phyloP scores from a whole-genome alignment of 2,329 filamentous ascomycete genomes.

The Fusarium sp. region DNA sequence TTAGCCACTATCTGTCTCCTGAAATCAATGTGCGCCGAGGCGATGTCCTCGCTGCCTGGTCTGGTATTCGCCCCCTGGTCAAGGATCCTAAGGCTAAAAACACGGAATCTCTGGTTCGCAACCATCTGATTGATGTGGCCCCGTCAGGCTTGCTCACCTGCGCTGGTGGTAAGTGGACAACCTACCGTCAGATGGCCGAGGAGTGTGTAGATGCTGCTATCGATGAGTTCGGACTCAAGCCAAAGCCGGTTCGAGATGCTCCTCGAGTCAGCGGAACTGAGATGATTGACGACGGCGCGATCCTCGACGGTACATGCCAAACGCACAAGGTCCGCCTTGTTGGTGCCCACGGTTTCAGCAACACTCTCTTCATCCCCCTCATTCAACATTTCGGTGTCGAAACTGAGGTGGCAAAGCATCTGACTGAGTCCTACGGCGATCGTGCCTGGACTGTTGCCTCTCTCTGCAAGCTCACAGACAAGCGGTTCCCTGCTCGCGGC shows the following conservation, averaged over 20 bases:
- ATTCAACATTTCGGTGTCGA: slow-evolving; percentile 95
- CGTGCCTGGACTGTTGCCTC: slow-evolving; percentile 91
- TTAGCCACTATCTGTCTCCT: slow-evolving; percentile 83
- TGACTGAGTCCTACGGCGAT: slow-evolving; percentile 90
- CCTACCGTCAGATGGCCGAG: slow-evolving; percentile 93
- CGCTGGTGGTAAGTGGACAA: slow-evolving; percentile 93
- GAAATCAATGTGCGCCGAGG: slow-evolving; percentile 87
- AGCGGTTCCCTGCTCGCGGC: slow-evolving; percentile 85
- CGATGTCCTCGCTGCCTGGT: slow-evolving; percentile 92
- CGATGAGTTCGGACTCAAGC: slow-evolving; percentile 72
- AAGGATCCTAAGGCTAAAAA: slow-evolving; percentile 88
- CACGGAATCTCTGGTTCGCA: slow-evolving; percentile 88
- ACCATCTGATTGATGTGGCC: slow-evolving; percentile 86
- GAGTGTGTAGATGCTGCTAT: slow-evolving; percentile 88
- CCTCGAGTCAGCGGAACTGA: slow-evolving; percentile 78
- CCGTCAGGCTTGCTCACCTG: slow-evolving; percentile 84
- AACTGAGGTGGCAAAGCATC: slow-evolving; percentile 90
- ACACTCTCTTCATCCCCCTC: slow-evolving; percentile 91
- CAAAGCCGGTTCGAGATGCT: slow-evolving; percentile 68
- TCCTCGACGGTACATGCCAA: slow-evolving; percentile 76
- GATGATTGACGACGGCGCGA: slow-evolving; percentile 76
- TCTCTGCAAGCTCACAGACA: slow-evolving; percentile 79
- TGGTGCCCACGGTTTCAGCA: slow-evolving; percentile 88
- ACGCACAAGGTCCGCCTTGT: slow-evolving; percentile 85
- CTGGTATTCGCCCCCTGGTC: slow-evolving; percentile 86